Conservation (phyloP, 345 rosid genomes). For the Syzygium aromaticum region DNA sequence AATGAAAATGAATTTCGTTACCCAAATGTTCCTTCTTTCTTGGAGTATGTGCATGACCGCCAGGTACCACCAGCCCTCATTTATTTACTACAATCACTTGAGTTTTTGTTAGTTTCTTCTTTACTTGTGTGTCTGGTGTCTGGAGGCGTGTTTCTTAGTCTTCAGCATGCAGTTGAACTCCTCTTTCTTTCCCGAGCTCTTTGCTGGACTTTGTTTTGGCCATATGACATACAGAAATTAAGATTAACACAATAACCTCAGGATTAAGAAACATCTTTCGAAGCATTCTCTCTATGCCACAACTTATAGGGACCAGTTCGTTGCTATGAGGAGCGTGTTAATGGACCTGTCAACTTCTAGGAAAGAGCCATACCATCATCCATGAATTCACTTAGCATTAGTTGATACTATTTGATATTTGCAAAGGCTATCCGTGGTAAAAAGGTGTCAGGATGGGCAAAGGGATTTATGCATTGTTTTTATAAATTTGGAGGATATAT, state of each 20-base stretch:
- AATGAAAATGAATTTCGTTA: conserved; percentile 40
- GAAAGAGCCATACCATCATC: not conserved
- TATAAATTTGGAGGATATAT: not conserved
- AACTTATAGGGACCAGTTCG: not conserved
- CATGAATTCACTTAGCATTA: not conserved
- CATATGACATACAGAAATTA: not conserved
- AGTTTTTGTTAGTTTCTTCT: not conserved
- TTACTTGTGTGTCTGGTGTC: not conserved
- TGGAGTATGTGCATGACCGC: conserved; percentile 85
- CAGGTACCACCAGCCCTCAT: conserved; percentile 40
- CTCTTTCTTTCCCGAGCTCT: not conserved
- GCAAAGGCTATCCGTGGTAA: not conserved
- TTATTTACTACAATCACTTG: not conserved
- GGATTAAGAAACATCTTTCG: not conserved
- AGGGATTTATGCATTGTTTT: not conserved
- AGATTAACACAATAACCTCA: too few species aligned
- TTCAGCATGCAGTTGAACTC: not conserved
- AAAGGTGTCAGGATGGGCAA: not conserved
- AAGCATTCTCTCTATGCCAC: not conserved
- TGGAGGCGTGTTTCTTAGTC: not conserved
- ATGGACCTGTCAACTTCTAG: not conserved
- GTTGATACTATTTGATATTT: not conserved
- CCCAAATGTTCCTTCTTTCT: conserved; percentile 78
- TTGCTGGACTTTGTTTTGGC: not conserved
- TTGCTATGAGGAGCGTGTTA: not conserved